Evolutionary conservation across 768 basidiomycete genomes (phyloP).

Genomic region (Gyrodon lividus): DNA sequence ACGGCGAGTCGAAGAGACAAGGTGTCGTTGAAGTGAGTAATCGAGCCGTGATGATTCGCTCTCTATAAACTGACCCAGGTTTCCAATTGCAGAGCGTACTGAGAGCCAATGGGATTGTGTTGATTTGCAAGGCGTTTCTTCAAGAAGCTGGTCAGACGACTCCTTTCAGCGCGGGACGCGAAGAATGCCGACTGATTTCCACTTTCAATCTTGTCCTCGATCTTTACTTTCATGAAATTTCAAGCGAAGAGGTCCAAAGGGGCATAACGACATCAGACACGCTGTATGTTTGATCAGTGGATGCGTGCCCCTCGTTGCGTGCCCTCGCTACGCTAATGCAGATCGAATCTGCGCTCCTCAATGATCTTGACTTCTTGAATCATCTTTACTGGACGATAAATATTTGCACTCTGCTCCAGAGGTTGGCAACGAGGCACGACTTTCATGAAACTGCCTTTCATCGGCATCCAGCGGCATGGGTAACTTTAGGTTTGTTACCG

Average conservation of each 20-base stretch:
- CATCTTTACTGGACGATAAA: not conserved
- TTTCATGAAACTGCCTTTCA: not conserved
- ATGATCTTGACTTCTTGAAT: not conserved
- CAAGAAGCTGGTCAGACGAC: not conserved
- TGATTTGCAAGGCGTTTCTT: constrained; percentile 1
- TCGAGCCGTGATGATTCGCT: constrained; percentile 6
- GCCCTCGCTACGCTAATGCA: not conserved
- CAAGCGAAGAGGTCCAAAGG: not conserved
- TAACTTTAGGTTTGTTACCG: not conserved
- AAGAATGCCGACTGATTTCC: not conserved
- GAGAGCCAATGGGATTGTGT: constrained; percentile 5
- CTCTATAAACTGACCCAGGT: not conserved
- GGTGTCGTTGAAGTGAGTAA: constrained; percentile 11
- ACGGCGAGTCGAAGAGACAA: not conserved
- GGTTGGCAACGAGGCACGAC: not conserved
- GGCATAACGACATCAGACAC: not conserved
- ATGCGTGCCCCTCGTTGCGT: not conserved
- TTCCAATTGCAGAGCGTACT: not conserved
- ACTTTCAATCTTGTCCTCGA: not conserved
- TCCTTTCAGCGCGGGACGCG: not conserved
- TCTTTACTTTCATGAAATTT: not conserved
- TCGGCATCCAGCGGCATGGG: not conserved
- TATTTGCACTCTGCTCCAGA: not conserved
- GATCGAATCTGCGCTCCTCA: not conserved
- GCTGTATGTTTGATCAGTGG: not conserved